A percentile compares a stretch with the other conserved stretches of the same genome.
Conservation (phyloP, 2,329 filamentous ascomycete species). For the Hyphodiscus sp. region DNA sequence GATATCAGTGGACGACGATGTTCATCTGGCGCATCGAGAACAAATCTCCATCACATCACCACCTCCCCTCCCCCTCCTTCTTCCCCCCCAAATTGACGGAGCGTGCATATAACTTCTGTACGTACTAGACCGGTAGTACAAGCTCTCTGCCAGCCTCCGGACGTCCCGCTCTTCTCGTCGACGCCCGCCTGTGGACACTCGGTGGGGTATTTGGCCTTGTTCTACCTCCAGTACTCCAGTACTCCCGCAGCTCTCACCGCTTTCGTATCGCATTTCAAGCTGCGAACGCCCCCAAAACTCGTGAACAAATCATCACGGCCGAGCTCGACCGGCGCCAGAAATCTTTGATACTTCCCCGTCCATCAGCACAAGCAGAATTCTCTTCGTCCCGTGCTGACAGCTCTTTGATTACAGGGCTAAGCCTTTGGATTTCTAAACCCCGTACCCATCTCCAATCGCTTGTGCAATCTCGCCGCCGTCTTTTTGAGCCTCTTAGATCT, state of each 20-base stretch:
- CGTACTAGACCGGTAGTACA: too few relatives aligned
- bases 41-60: too few relatives aligned
- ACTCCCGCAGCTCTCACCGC: neutral
- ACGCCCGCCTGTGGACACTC: too few relatives aligned
- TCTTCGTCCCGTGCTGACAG: conserved; percentile 12
- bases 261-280: neutral
- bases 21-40: neutral
- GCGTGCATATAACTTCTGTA: neutral
- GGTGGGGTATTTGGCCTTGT: too few relatives aligned
- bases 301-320: too few relatives aligned
- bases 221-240: too few relatives aligned
- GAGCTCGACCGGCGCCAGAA: too few relatives aligned
- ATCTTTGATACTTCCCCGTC: neutral
- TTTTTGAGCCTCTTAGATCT: conserved; percentile 12
- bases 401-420: neutral
- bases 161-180: too few relatives aligned
- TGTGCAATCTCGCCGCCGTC: neutral
- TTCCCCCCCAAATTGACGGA: neutral
- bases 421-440: too few relatives aligned
- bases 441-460: too few relatives aligned
- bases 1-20: too few relatives aligned
- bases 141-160: neutral
- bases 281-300: neutral
- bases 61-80: neutral
- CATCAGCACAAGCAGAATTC: neutral